A percentile compares a stretch with the other conserved stretches of the same genome.
Conservation (phyloP, 192 early-diverging fungal genomes). For the Coemansia sp. region DNA sequence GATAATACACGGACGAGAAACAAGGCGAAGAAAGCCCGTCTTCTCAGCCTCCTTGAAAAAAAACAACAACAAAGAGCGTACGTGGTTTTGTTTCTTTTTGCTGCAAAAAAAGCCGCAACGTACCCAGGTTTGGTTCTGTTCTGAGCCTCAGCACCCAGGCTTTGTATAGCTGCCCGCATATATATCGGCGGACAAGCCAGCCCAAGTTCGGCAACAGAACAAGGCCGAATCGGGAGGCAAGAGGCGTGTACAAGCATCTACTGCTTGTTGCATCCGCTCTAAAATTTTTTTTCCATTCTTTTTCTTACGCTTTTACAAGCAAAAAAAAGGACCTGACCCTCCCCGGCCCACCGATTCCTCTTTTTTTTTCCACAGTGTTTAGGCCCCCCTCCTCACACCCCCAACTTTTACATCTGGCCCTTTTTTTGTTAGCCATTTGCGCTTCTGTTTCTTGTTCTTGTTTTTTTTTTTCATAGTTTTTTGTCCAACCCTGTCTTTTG, state of each 20-base stretch:
- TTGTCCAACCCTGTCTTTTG: background rate
- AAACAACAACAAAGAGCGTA: too few relatives aligned
- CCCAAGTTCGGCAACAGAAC: background rate
- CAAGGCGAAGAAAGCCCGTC: background rate
- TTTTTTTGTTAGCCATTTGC: background rate
- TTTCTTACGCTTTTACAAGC: background rate
- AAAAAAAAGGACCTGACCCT: background rate
- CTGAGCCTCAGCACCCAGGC: background rate
- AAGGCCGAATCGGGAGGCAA: background rate
- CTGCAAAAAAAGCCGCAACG: background rate
- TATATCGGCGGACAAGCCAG: background rate
- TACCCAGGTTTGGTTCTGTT: background rate
- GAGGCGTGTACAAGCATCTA: background rate
- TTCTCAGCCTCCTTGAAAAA: background rate
- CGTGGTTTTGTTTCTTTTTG: background rate
- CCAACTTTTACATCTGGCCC: constrained; percentile 1
- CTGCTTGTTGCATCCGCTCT: background rate
- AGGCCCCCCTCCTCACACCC: background rate
- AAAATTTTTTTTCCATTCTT: background rate
- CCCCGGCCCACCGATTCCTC: background rate
- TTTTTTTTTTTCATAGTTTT: background rate
- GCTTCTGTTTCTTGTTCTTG: background rate
- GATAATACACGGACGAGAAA: too few relatives aligned
- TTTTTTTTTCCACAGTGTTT: background rate
- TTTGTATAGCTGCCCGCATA: background rate